These are phyloP conservation scores for Saccharum officinarum DNA, from an alignment of 176 grass and related monocot genomes.

Conservation along the genomic window DNA sequence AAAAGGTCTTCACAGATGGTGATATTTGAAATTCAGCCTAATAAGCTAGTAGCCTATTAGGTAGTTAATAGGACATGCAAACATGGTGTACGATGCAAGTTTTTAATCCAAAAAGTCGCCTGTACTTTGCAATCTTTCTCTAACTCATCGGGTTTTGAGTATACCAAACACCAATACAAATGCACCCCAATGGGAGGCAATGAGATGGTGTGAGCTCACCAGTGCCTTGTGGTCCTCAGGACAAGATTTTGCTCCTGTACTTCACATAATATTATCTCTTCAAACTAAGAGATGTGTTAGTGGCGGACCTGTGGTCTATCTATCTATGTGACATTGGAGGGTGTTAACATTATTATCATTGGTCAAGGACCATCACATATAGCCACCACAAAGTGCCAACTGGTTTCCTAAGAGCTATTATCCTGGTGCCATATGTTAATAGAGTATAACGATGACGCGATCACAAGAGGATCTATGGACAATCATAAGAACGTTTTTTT, in stretches of 20 bases:
- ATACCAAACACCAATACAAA: constrained; percentile 34
- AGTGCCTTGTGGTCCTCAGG: constrained; percentile 54
- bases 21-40: background rate
- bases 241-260: constrained; percentile 45
- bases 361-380: constrained; percentile 35
- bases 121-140: constrained; percentile 13
- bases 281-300: constrained; percentile 14
- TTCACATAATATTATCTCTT: constrained; percentile 30
- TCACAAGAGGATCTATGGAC: background rate
- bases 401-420: constrained; percentile 25
- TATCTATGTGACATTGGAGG: constrained; percentile 28
- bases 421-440: constrained; percentile 12
- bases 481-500: background rate
- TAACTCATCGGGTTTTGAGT: constrained; percentile 27
- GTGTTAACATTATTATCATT: constrained; percentile 53
- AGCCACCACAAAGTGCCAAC: constrained; percentile 35
- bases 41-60: background rate
- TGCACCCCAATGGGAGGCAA: constrained; percentile 59
- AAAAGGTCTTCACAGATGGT: background rate
- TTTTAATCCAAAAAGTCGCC: constrained; percentile 9
- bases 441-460: background rate
- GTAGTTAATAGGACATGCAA: background rate
- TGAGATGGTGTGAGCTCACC: constrained; percentile 24
- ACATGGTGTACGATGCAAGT: constrained; percentile 18
- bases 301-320: constrained; percentile 27